These are phyloP conservation scores for Beta corolliflora DNA, from an alignment of 179 eudicot species.

Conservation along the genomic window DNA sequence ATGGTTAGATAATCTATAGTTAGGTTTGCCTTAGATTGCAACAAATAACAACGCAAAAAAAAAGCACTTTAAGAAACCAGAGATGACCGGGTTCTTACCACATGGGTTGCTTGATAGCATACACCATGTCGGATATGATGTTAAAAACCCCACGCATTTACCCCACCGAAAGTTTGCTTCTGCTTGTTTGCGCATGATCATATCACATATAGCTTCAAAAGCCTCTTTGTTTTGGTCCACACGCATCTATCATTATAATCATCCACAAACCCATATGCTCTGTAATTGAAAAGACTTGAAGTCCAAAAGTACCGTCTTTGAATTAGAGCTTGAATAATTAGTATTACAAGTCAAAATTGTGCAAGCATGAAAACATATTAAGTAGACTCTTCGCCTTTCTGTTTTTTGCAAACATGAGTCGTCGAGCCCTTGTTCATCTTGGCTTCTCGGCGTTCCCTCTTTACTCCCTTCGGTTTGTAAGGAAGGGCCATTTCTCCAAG, in stretches of 20 bases:
- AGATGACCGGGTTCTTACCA: not conserved
- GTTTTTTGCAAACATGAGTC: constrained; percentile 54
- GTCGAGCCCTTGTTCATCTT: constrained; percentile 48
- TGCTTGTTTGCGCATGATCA: constrained; percentile 29
- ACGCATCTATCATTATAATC: constrained; percentile 16
- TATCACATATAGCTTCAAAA: not conserved
- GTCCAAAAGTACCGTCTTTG: not conserved
- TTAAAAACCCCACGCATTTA: constrained; percentile 2
- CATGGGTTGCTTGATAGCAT: constrained; percentile 36
- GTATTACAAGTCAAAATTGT: constrained; percentile 23
- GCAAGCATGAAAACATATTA: not conserved
- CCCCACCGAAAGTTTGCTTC: constrained; percentile 32
- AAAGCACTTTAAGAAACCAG: constrained; percentile 9
- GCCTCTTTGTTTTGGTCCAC: constrained; percentile 31
- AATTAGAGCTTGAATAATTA: not conserved
- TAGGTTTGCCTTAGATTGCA: constrained; percentile 13
- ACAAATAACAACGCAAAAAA: not conserved
- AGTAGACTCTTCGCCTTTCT: constrained; percentile 44
- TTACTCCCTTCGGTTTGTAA: constrained; percentile 73
- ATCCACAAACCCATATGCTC: not conserved
- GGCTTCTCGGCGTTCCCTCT: constrained; percentile 92
- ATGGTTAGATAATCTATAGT: constrained; percentile 5
- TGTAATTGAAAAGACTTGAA: not conserved
- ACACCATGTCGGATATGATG: constrained; percentile 35
- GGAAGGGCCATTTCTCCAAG: constrained; percentile 63